Conservation (phyloP, 768 basidiomycete genomes). For the Podaxis sp. region DNA sequence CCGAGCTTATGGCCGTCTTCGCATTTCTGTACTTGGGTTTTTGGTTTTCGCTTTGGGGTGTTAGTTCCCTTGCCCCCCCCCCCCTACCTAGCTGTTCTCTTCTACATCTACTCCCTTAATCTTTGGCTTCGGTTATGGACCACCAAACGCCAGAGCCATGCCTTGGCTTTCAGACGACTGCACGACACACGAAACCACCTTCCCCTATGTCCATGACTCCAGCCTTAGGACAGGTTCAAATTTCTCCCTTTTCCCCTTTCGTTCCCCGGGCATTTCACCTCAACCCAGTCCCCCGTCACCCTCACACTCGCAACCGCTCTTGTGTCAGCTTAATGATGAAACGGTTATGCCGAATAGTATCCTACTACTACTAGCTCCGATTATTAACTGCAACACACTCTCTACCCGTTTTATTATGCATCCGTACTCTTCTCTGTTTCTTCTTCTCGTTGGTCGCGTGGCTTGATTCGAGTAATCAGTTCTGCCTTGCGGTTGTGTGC, state of each 20-base stretch:
- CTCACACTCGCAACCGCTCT: constrained; percentile 1
- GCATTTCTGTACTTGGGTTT: neutral
- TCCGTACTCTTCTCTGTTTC: neutral
- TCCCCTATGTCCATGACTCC: neutral
- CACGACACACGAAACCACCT: neutral
- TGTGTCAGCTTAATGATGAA: constrained; percentile 11
- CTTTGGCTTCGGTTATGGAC: neutral
- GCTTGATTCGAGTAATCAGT: constrained; percentile 1
- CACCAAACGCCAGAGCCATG: neutral
- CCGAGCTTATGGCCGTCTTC: neutral
- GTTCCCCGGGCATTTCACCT: neutral
- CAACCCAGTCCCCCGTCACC: neutral
- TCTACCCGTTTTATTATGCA: constrained; percentile 7
- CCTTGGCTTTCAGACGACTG: neutral
- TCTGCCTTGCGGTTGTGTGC: neutral
- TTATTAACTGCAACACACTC: constrained; percentile 10
- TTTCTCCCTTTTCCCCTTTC: neutral
- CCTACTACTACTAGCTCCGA: constrained; percentile 11
- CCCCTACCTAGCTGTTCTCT: neutral
- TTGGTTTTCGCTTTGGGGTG: neutral
- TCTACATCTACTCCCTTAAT: neutral
- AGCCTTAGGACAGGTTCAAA: neutral
- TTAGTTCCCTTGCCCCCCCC: neutral
- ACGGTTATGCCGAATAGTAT: constrained; percentile 6
- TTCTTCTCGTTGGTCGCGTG: constrained; percentile 6